These are phyloP conservation scores for Lactifluus echinatus DNA, from an alignment of 768 basidiomycete species.

Conservation along the genomic window DNA sequence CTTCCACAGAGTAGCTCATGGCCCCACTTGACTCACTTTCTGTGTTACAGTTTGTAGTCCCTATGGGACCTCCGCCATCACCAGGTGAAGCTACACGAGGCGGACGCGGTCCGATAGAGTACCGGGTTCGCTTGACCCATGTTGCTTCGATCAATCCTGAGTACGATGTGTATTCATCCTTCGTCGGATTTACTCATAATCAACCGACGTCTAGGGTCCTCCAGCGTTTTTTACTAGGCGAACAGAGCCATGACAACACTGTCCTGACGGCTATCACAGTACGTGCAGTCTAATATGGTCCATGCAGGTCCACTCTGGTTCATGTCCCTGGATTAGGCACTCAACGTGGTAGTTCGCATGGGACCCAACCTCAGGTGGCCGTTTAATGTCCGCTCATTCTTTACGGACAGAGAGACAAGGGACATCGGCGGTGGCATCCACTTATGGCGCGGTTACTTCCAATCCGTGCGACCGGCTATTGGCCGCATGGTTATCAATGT, in stretches of 20 bases:
- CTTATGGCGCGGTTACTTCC: slow-evolving; percentile 77
- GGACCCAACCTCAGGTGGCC: slow-evolving; percentile 59
- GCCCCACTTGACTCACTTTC: slow-evolving; percentile 4
- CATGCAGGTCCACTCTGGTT: background rate
- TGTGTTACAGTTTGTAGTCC: slow-evolving; percentile 48
- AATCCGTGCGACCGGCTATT: slow-evolving; percentile 61
- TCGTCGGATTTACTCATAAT: slow-evolving; percentile 13
- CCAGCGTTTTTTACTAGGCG: slow-evolving; percentile 51
- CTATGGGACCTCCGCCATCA: slow-evolving; percentile 31
- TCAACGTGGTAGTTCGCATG: slow-evolving; percentile 72
- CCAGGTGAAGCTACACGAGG: background rate
- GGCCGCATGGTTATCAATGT: slow-evolving; percentile 62
- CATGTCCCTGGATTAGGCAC: slow-evolving; percentile 36
- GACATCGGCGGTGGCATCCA: slow-evolving; percentile 55
- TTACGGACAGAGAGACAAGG: slow-evolving; percentile 45
- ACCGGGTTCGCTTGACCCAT: slow-evolving; percentile 57
- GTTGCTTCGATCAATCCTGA: slow-evolving; percentile 80
- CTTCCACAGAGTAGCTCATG: background rate
- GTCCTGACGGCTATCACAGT: slow-evolving; percentile 64
- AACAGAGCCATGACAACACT: slow-evolving; percentile 58
- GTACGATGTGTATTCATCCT: slow-evolving; percentile 35
- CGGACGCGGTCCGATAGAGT: slow-evolving; percentile 46
- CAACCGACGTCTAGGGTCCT: slow-evolving; percentile 41
- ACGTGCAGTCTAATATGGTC: slow-evolving; percentile 15
- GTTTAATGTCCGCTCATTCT: slow-evolving; percentile 70